Base-by-base conservation (phyloP, 2,329 filamentous ascomycete species). In the Botrytis paeoniae region DNA sequence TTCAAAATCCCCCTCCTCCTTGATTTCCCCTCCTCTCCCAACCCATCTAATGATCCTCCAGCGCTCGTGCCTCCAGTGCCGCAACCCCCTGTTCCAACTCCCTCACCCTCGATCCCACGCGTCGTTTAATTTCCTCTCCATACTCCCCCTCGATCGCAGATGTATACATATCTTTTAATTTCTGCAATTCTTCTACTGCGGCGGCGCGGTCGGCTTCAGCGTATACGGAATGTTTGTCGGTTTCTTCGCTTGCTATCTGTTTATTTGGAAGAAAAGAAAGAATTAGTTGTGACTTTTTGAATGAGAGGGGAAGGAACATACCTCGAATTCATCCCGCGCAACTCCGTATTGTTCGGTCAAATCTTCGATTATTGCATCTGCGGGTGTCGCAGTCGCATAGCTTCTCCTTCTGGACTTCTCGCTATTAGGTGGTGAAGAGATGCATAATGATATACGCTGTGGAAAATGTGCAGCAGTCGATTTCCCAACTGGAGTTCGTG, bases 251-350 rank as follows among this genome's bases (percentile, higher is more conserved):
- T 5, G 84, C 84, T 74, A 86, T 85, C 78, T 66, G 5, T 54
- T 25, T 2, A 18, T 16, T 54, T 2, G 9, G 1, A 25, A 4
- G 2, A 43, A 45, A 3, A 45, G 20, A 1, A 8, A 9, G 4
- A 14, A 45, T 65, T 37, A 66, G 64, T 29, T 18, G 1, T 20
- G 4, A 20, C 7, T 14, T 5, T 7, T 35, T 35, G 29, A 5
- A 25, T 3, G 20, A 18, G 9, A 32, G 9, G 18, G n/a, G 32
- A 4, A 35, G 32, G 32, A 35, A 35, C 25, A 22, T 10, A 68
- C 65, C 48, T 86, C 84, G 73, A 85, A 84, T 77, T 86, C 84
- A 75, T 86, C 84, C 73, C 82, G 82, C 5, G 84, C 83, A 0
- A 82, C 82, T 72, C 83, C 82, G 75, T 85, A 71, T 10, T 70